Conservation (phyloP, 2,329 filamentous ascomycete genomes). For the Xylaria arbuscula region DNA sequence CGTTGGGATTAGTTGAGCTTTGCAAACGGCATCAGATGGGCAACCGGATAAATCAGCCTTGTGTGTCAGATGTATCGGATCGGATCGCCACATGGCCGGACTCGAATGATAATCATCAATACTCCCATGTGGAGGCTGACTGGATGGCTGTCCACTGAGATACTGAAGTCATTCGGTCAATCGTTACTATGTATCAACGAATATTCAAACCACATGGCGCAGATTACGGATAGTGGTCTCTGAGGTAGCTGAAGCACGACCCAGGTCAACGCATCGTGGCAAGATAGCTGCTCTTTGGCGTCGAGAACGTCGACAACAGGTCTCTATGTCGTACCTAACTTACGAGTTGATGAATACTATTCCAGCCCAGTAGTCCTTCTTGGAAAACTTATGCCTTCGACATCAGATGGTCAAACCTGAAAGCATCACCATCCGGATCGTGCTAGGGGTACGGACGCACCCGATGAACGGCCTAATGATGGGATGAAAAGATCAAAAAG, state of each 20-base stretch:
- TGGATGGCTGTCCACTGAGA: neutral
- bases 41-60: conserved; percentile 39
- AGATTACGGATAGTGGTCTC: neutral
- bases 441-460: conserved; percentile 22
- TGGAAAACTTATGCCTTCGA: conserved; percentile 3
- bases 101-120: conserved; percentile 14
- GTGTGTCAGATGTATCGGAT: conserved; percentile 37
- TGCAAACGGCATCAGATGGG: conserved; percentile 25
- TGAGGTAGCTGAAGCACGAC: neutral
- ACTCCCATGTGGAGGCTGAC: neutral
- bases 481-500: conserved; percentile 36
- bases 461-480: conserved; percentile 26
- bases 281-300: neutral
- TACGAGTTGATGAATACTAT: neutral
- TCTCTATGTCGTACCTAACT: neutral
- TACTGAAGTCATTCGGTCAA: neutral
- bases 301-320: conserved; percentile 7
- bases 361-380: neutral
- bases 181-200: neutral
- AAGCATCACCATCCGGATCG: conserved; percentile 23
- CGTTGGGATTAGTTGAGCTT: conserved; percentile 26
- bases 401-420: conserved; percentile 26
- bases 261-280: neutral
- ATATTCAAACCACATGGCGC: neutral
- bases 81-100: conserved; percentile 36